Base-by-base conservation (phyloP, 2,329 filamentous ascomycete species). In the Pseudovirgaria hyperparasitica region DNA sequence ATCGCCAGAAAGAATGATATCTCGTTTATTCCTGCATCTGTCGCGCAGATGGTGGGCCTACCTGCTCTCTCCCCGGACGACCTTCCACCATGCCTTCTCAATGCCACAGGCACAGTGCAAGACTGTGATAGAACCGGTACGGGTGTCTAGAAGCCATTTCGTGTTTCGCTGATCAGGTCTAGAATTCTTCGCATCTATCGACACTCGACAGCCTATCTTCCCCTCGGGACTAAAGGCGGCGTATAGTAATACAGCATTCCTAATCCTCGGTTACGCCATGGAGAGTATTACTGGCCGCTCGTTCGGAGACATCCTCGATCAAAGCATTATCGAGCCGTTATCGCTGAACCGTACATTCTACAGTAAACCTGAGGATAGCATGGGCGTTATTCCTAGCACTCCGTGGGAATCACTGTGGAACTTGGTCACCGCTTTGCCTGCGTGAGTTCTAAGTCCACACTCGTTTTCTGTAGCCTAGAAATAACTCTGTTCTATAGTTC, bases 241-340 rank as follows among this genome's bases (percentile, higher is more conserved):
- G 3, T 71, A 71, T 40, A 62, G 63, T 16, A 67, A 70, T 35
- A 44, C 57, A 3, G 63, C 52, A 1, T 61, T 62, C 12, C 43
- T 55, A 2, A 31, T 66, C 2, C 51, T 68, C 1, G 61, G 59
- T 3, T 43, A 60, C 1, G 58, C 59, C 0, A 45, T 70, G 1
- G 59, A 66, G 32, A 52, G 51, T 5, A 50, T 60, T 0, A 60
- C 58, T 1, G 55, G 57, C 4, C 52, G 51, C 24, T 36, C 54
- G 0, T 57, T 60, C 11, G 41, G 46, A 2, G 44, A 62, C 2
- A 44, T 63, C 4, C 47, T 58, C 8, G 39, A 54, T n/a, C 36
- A 54, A 1, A 41, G 42, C 9, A 54, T 71, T 20, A 52, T 62
- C 18, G 45, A 55, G 6, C 54, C 55, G 1, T 50, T 62, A 0